A percentile compares a stretch with the other conserved stretches of the same genome.
Evolutionary conservation across 345 rosid genomes (phyloP).

Genomic region (Euclidium syriacum): DNA sequence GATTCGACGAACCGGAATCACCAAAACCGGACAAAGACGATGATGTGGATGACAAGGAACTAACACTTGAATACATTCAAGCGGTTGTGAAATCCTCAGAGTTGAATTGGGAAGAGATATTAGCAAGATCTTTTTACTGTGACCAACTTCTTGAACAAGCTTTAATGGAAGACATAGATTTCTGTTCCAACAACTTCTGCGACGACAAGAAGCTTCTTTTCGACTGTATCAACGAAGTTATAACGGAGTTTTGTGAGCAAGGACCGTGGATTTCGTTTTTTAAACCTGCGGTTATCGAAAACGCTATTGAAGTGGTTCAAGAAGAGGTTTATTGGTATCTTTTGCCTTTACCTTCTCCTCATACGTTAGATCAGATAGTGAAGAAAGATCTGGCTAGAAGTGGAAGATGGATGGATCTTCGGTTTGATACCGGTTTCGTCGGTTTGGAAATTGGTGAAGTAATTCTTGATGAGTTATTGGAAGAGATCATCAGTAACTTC

Average conservation of each 20-base stretch:
- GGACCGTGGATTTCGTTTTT: conserved; percentile 47
- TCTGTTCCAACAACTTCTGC: conserved; percentile 50
- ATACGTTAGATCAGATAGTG: conserved; percentile 64
- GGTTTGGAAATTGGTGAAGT: conserved; percentile 44
- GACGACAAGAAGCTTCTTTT: conserved; percentile 51
- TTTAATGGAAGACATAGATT: conserved; percentile 43
- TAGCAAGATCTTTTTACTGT: conserved; percentile 50
- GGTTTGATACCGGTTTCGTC: conserved; percentile 39
- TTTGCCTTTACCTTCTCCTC: conserved; percentile 59
- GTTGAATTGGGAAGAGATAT: conserved; percentile 66
- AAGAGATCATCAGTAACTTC: conserved; percentile 42
- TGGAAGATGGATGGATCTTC: conserved; percentile 69
- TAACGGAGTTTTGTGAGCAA: conserved; percentile 49
- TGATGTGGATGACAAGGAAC: conserved; percentile 45
- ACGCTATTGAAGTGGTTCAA: conserved; percentile 46
- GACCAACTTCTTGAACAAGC: conserved; percentile 62
- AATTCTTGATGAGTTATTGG: conserved; percentile 59
- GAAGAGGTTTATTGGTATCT: conserved; percentile 71
- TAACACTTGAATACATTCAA: conserved; percentile 42
- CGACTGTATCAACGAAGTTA: conserved; percentile 75
- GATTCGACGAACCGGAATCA: conserved; percentile 51
- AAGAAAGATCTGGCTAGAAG: conserved; percentile 58
- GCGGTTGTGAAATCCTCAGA: conserved; percentile 50
- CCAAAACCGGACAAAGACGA: conserved; percentile 28
- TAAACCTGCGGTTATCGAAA: conserved; percentile 42